phyloP scores from a whole-genome alignment of 345 rosid species.

The Stellera chamaejasme region DNA sequence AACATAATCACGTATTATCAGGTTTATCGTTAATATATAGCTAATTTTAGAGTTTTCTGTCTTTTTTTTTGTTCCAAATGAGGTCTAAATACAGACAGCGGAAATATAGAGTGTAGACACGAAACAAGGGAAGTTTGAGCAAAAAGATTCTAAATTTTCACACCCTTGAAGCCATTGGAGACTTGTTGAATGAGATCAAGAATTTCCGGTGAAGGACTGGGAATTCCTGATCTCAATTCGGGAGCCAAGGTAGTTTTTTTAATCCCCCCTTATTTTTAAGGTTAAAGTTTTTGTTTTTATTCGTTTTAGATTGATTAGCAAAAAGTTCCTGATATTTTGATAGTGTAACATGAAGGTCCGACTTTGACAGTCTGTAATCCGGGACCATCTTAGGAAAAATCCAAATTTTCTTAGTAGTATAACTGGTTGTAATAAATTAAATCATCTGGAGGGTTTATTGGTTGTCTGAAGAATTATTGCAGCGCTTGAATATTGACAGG shows the following conservation, averaged over 20 bases:
- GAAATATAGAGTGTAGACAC: background rate
- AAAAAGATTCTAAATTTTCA: background rate
- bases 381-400: conserved; percentile 38
- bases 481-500: conserved; percentile 16
- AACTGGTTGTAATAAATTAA: conserved; percentile 10
- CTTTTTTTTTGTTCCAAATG: conserved; percentile 10
- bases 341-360: conserved; percentile 16
- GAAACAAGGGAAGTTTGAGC: conserved; percentile 1
- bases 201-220: conserved; percentile 30
- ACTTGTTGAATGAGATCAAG: conserved; percentile 25
- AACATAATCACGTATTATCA: background rate
- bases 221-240: conserved; percentile 13
- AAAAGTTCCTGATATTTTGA: background rate
- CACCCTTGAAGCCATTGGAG: conserved; percentile 21
- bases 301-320: conserved; percentile 1
- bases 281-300: conserved; percentile 1
- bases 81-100: conserved; percentile 19
- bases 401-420: conserved; percentile 23
- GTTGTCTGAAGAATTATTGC: conserved; percentile 17
- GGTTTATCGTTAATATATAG: conserved; percentile 10
- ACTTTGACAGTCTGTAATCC: conserved; percentile 42
- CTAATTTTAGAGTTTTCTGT: background rate
- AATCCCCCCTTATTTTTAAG: background rate
- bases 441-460: conserved; percentile 19
- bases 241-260: conserved; percentile 15